phyloP scores from a whole-genome alignment of 2,329 filamentous ascomycete genomes.

The Aureobasidium vineae region DNA sequence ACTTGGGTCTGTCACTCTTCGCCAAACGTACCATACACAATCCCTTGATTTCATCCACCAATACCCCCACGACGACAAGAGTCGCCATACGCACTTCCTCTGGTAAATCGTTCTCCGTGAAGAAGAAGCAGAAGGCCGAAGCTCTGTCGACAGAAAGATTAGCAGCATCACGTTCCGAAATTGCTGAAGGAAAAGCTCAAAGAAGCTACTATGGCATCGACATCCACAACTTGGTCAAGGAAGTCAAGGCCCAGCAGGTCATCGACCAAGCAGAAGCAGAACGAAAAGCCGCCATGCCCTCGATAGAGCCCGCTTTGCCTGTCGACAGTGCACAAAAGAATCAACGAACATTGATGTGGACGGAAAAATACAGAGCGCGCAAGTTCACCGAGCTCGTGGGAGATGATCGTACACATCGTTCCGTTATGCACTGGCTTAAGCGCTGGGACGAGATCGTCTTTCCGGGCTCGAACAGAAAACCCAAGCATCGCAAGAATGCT shows the following conservation, averaged over 20 bases:
- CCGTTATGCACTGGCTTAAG: conserved; percentile 91
- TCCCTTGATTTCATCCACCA: conserved; percentile 7
- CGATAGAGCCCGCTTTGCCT: conserved; percentile 41
- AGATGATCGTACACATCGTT: conserved; percentile 88
- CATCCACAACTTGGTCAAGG: conserved; percentile 77
- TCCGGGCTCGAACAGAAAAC: conserved; percentile 66
- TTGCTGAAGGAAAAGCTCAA: conserved; percentile 63
- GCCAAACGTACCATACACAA: conserved; percentile 16
- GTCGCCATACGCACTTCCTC: conserved; percentile 49
- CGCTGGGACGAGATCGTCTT: conserved; percentile 92
- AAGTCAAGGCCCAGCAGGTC: conserved; percentile 61
- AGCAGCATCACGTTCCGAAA: conserved; percentile 66
- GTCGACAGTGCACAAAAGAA: background rate
- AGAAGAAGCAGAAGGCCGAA: conserved; percentile 51
- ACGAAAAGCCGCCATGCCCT: conserved; percentile 34
- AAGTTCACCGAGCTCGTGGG: conserved; percentile 93
- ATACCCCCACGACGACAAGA: background rate
- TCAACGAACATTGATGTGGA: conserved; percentile 70
- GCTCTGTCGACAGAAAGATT: conserved; percentile 63
- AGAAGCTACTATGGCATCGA: conserved; percentile 89
- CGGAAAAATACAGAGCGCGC: conserved; percentile 91
- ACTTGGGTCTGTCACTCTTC: conserved; percentile 19
- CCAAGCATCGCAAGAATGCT: conserved; percentile 47
- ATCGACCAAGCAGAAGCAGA: conserved; percentile 33
- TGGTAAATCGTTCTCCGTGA: conserved; percentile 58